Base-by-base conservation (phyloP, 805 yeast genomes). In the Torulaspora microellipsoides region DNA sequence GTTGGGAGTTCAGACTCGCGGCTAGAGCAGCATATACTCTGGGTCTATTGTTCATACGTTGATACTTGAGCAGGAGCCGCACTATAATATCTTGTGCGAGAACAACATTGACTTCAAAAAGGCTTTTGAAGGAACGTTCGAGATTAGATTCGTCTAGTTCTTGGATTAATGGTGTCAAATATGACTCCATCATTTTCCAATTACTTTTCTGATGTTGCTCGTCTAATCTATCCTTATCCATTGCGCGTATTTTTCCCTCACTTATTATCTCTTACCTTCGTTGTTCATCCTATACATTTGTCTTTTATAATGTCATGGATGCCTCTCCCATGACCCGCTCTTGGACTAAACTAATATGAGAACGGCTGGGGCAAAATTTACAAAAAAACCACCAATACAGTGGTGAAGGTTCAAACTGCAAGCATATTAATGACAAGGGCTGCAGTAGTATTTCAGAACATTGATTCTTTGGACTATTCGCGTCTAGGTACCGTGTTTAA, bases 61-160 rank as follows among this genome's bases (percentile, higher is more conserved):
- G 85, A 0, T 76, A 71, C 36, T 72, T 71, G 73, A 85, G 76
- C 2, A 85, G 39, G 32, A 74, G 65, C 38, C 80, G 69, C n/a
- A 77, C 76, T 8, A 85, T 60, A 1, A 82, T 50, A 1, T 90
- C 90, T 27, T 72, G 66, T 0, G 83, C 90, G 38, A 86, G 64
- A 1, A 72, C 48, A 10, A 89, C 45, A 55, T 89, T 87, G 43
- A 75, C 56, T 34, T 69, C 61, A 56, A 85, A 78, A 3, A 87
- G 58, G 4, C 72, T 75, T 13, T 68, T 58, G 7, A 75, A 75
- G 2, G 75, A 67, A 2, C 62, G 66, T 42, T 72, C 71, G 23
- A 86, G 58, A 48, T 83, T 82, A 13, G 38, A 33, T 9, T 34
- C 37, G n/a, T 34, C 32, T 11, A 39, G 23, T 15, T 34, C 42